Evolutionary conservation across 1,139 yeast species (phyloP).

Genomic region (Pneumocystis carinii): DNA sequence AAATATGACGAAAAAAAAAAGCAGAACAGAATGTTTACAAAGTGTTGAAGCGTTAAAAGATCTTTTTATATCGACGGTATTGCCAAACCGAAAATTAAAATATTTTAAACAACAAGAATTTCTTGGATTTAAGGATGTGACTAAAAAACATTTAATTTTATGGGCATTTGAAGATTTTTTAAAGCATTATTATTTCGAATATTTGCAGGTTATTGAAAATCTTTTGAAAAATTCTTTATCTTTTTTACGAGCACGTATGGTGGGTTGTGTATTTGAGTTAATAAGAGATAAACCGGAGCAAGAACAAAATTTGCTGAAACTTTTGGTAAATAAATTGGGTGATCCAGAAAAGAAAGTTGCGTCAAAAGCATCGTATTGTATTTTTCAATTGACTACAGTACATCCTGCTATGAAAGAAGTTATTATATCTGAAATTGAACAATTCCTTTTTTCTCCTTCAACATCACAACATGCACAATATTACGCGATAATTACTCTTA

Average conservation of each 20-base stretch:
- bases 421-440: slow-evolving; percentile 64
- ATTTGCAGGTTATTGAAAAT: slow-evolving; percentile 54
- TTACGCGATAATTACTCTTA: slow-evolving; percentile 72
- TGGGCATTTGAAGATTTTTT: slow-evolving; percentile 83
- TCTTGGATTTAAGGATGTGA: slow-evolving; percentile 29
- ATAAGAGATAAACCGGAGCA: slow-evolving; percentile 86
- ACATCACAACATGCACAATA: slow-evolving; percentile 55
- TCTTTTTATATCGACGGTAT: slow-evolving; percentile 65
- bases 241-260: slow-evolving; percentile 67
- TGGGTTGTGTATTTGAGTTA: slow-evolving; percentile 64
- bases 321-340: slow-evolving; percentile 89
- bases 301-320: slow-evolving; percentile 73
- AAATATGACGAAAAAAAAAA: slow-evolving; percentile 73
- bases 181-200: slow-evolving; percentile 57
- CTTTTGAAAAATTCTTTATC: slow-evolving; percentile 84
- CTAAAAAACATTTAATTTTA: slow-evolving; percentile 41
- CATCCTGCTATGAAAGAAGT: slow-evolving; percentile 94
- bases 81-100: slow-evolving; percentile 63
- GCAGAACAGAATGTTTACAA: slow-evolving; percentile 85
- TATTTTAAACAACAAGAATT: slow-evolving; percentile 63
- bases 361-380: slow-evolving; percentile 70
- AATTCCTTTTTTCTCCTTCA: slow-evolving; percentile 58
- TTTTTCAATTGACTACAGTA: slow-evolving; percentile 67
- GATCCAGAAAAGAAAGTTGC: slow-evolving; percentile 84
- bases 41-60: slow-evolving; percentile 83